phyloP scores from a whole-genome alignment of 805 yeast genomes.

The Schizosaccharomyces osmophilus region DNA sequence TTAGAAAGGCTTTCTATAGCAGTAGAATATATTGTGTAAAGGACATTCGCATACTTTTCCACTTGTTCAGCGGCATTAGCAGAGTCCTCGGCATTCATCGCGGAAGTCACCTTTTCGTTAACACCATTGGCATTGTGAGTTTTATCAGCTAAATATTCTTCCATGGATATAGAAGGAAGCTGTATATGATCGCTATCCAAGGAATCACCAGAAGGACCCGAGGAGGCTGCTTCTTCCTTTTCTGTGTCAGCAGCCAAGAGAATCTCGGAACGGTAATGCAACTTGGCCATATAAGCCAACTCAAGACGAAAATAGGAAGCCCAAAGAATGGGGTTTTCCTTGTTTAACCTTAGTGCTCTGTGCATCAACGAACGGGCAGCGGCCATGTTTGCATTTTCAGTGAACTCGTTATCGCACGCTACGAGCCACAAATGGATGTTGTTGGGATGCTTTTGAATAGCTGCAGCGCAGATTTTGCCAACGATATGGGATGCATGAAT shows the following conservation, averaged over 20 bases:
- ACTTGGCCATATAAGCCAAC: slow-evolving; percentile 57
- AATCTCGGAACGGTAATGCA: slow-evolving; percentile 60
- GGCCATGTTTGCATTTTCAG: slow-evolving; percentile 62
- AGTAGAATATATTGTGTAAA: background rate
- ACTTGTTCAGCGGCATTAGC: background rate
- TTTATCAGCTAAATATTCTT: background rate
- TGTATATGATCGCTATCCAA: slow-evolving; percentile 12
- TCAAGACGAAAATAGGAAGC: slow-evolving; percentile 70
- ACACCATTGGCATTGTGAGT: background rate
- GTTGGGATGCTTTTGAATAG: slow-evolving; percentile 73
- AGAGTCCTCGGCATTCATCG: too few species aligned
- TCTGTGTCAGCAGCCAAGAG: slow-evolving; percentile 15
- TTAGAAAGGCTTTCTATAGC: background rate
- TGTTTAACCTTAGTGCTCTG: slow-evolving; percentile 61
- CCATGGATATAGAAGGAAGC: slow-evolving; percentile 5
- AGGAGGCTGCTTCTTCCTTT: slow-evolving; percentile 11
- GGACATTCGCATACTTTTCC: background rate
- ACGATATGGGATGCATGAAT: slow-evolving; percentile 13
- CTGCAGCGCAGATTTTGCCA: slow-evolving; percentile 29
- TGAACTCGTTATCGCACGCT: slow-evolving; percentile 86
- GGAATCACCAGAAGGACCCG: slow-evolving; percentile 14
- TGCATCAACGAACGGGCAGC: slow-evolving; percentile 75
- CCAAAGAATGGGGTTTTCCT: slow-evolving; percentile 54
- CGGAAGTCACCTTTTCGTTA: too few species aligned
- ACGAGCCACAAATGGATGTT: slow-evolving; percentile 78